These are phyloP conservation scores for Helichrysum umbraculigerum DNA, from an alignment of 129 eudicot genomes.

Conservation along the genomic window DNA sequence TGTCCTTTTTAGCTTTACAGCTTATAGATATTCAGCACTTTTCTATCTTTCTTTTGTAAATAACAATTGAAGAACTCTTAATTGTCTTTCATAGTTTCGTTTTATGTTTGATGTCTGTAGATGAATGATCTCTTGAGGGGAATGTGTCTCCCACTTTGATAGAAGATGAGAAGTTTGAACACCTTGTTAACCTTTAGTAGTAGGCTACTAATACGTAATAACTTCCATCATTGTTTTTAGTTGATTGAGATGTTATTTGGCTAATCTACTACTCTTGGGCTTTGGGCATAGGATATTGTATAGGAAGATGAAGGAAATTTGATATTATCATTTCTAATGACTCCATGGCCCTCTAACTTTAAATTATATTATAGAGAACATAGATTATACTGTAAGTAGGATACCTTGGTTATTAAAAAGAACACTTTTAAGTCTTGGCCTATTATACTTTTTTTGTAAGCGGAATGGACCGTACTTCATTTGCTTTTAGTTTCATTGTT, in stretches of 20 bases:
- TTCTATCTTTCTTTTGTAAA: neutral
- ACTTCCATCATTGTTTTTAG: neutral
- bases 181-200: neutral
- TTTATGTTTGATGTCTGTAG: neutral
- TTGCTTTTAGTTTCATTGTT: conserved; percentile 1
- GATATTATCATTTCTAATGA: neutral
- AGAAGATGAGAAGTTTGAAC: neutral
- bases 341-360: neutral
- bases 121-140: neutral
- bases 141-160: neutral
- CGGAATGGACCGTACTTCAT: neutral
- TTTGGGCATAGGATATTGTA: too few species aligned
- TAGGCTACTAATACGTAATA: neutral
- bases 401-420: too few species aligned
- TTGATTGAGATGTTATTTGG: neutral
- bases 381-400: neutral
- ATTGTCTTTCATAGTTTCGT: neutral
- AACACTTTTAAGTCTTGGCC: neutral
- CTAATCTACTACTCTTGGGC: too few species aligned
- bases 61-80: neutral
- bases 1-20: neutral
- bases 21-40: neutral
- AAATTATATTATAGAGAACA: neutral
- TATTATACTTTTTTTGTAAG: neutral
- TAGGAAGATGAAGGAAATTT: neutral